Evolutionary conservation across 208 protist genomes (phyloP), one percentile per base, ranked within the genome.

Genomic region (Crithidia acanthocephali): DNA sequence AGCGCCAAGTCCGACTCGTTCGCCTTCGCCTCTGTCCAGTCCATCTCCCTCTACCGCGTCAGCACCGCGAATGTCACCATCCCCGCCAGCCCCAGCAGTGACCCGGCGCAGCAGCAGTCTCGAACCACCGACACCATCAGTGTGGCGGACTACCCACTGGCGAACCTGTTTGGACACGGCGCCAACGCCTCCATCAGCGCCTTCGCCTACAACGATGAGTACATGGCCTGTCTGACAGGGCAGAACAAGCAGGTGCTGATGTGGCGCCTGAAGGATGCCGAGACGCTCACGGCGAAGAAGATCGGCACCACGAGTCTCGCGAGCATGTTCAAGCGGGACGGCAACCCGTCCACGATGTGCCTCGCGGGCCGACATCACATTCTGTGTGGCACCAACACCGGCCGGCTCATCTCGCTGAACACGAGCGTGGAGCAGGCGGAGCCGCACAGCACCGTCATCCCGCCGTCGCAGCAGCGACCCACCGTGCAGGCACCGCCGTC

Each of bases 151-250:
- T 95, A 88, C 70, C 76, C 84, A 15, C 55, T 95, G 15, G 69
- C 62, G 9, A 76, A 66, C 28, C 62, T 91, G 6, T 95, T 88
- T 67, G 84, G 87, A 3, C 68, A 79, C 56, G 84, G 84, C 51
- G 72, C 81, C 40, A 68, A 52, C 35, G 80, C 74, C 47, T 64
- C 62, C 1, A 86, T 96, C 51, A 53, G 76, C 16, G 81, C 87
- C 13, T 96, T 92, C 55, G 80, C 91, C 45, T 91, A 90, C 75
- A 96, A 96, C 53, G 91, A 94, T 2, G 91, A 93, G 16, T 89
- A 86, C 64, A 72, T 94, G 77, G 86, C 74, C 5, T 92, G 84
- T 40, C 78, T 91, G 20, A 88, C 74, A 0, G 44, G 83, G 30
- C 79, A 78, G 45, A 76, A 64, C 58, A 80, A 77, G 56, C 68